phyloP scores from a whole-genome alignment of 306 rosid species.

The Cicer judaicum region DNA sequence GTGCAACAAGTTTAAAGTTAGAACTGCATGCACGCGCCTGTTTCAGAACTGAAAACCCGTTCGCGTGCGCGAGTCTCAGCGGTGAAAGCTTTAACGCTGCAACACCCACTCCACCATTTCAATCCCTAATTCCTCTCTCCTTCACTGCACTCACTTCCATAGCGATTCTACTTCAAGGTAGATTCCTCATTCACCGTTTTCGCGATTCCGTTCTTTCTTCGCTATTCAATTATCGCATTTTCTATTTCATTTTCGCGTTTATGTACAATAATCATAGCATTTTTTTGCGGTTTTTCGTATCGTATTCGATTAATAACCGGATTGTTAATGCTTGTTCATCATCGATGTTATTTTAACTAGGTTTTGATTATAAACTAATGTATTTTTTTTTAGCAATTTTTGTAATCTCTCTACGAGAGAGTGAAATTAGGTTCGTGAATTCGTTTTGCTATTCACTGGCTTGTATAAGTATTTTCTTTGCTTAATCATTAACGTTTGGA shows the following conservation, averaged over 20 bases:
- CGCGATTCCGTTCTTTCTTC: background rate
- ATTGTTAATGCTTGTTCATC: constrained; percentile 12
- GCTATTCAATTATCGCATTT: background rate
- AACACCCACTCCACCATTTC: constrained; percentile 31
- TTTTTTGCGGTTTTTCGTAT: background rate
- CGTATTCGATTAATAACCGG: background rate
- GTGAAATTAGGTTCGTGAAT: constrained; percentile 16
- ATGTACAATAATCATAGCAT: background rate
- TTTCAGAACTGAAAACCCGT: constrained; percentile 39
- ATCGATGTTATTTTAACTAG: constrained; percentile 30
- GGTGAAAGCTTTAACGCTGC: constrained; percentile 47
- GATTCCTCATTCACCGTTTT: background rate
- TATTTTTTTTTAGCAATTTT: background rate
- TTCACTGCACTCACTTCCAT: constrained; percentile 1
- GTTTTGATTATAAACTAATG: constrained; percentile 32
- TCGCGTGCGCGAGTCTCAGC: background rate
- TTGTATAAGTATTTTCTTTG: background rate
- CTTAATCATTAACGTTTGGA: background rate
- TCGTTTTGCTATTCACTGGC: background rate
- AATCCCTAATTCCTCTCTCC: constrained; percentile 40
- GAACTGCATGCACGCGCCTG: constrained; percentile 26
- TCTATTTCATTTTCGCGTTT: constrained; percentile 34
- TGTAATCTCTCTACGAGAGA: background rate
- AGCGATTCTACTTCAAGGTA: constrained; percentile 26
- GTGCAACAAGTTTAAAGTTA: background rate